Evolutionary conservation across 805 yeast genomes (phyloP), one percentile per base, ranked within the genome.

Genomic region (Zygosaccharomyces bisporus): DNA sequence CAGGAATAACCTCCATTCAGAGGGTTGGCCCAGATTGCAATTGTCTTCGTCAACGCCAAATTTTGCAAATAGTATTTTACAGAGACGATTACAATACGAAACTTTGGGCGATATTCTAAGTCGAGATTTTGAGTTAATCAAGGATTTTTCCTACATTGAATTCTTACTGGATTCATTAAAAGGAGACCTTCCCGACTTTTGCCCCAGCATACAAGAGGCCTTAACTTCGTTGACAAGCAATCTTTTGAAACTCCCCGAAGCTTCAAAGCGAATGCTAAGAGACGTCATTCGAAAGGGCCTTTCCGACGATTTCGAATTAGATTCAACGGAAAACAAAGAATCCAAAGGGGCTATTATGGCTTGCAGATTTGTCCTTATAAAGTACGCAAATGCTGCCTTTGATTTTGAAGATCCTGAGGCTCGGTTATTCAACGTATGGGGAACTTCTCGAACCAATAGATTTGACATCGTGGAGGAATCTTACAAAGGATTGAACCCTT

Each of bases 401-500:
- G 79, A 83, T 0, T 88, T 88, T 52, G 56, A 70, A 42, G 89
- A 87, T 59, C 59, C 84, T 0, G 76, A 77, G 27, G 86, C 90
- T 0, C 70, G 96, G 46, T 55, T 77, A 36, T 66, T 87, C 30
- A 81, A 88, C 57, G 62, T 89, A 14, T 60, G 82, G 36, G 96
- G 89, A 10, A 63, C 86, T 4, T 66, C 76, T 16, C 56, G 72
- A 9, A 62, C 60, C 1, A 85, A 85, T 52, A 72, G 82, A 44
- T 72, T 86, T 2, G 95, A 87, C 53, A 79, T 86, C 0, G 69
- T 82, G 2, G 95, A 88, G 55, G 96, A 88, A 60, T 83, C 96
- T 0, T 63, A 61, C 4, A 79, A 78, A 50, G 97, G 97, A 0
- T 66, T 91, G 21, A 81, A 88, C 61, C 96, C 96, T 0, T 77